Evolutionary conservation across 495 filamentous ascomycete species (phyloP).

Genomic region (Aspergillus bridgeri): DNA sequence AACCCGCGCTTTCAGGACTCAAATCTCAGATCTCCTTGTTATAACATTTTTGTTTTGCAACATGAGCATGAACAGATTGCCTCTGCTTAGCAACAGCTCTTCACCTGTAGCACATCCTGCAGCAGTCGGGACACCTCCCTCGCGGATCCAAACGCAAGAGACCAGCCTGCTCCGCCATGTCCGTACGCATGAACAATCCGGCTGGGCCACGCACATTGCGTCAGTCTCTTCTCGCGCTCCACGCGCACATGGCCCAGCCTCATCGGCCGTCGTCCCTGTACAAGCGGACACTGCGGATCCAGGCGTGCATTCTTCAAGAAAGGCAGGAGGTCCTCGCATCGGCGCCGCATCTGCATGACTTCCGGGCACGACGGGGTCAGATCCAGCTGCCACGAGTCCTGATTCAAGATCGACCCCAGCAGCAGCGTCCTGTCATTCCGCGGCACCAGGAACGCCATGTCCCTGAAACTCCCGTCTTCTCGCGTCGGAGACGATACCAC

Average conservation of each 20-base stretch:
- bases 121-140: neutral
- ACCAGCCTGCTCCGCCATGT: constrained; percentile 49
- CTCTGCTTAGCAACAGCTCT: neutral
- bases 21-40: no score
- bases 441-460: constrained; percentile 51
- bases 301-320: constrained; percentile 39
- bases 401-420: constrained; percentile 42
- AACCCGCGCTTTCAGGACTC: neutral
- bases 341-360: constrained; percentile 41
- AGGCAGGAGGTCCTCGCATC: constrained; percentile 44
- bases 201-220: constrained; percentile 19
- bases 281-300: constrained; percentile 43
- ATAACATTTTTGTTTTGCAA: no score
- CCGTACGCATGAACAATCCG: constrained; percentile 49
- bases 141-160: constrained; percentile 36
- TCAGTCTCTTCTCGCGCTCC: constrained; percentile 37
- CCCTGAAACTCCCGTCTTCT: constrained; percentile 23
- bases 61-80: no score
- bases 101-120: neutral
- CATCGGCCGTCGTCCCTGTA: constrained; percentile 44
- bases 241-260: constrained; percentile 40
- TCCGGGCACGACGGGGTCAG: constrained; percentile 39
- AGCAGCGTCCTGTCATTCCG: constrained; percentile 49
- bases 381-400: constrained; percentile 36
- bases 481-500: constrained; percentile 36